phyloP scores from a whole-genome alignment of 495 filamentous ascomycete genomes.

The Barbatosphaeria neglecta region DNA sequence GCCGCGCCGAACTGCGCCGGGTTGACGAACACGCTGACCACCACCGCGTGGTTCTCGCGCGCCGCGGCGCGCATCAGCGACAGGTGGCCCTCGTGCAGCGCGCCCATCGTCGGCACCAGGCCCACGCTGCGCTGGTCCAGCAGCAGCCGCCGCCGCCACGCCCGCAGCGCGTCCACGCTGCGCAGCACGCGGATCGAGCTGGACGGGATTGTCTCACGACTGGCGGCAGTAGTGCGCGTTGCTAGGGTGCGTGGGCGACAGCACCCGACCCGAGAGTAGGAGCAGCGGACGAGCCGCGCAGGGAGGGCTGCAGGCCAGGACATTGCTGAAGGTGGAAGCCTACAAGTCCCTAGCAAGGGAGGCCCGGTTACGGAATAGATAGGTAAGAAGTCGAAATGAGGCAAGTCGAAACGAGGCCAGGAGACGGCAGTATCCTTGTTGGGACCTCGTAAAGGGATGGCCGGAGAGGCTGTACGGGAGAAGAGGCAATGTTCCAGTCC shows the following conservation, averaged over 20 bases:
- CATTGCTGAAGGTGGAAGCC: no score
- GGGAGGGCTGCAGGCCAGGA: no score
- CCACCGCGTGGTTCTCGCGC: constrained; percentile 67
- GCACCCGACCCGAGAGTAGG: no score
- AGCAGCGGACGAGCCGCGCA: not conserved
- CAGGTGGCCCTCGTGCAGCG: constrained; percentile 82
- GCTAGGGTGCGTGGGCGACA: no score
- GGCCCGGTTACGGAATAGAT: no score
- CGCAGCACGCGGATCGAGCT: constrained; percentile 63
- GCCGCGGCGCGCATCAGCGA: constrained; percentile 81
- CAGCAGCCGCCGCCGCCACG: constrained; percentile 56
- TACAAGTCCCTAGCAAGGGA: no score
- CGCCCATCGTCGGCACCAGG: constrained; percentile 94
- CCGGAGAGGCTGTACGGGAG: not conserved
- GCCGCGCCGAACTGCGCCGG: constrained; percentile 89
- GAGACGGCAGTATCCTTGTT: not conserved
- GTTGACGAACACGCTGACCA: constrained; percentile 90
- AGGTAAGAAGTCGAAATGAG: no score
- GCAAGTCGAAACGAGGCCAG: not conserved
- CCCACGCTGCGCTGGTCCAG: constrained; percentile 62
- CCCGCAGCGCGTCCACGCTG: constrained; percentile 57
- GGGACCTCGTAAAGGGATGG: no score
- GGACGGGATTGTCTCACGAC: constrained; percentile 31
- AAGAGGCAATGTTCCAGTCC: not conserved
- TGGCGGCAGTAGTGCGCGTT: constrained; percentile 4